Evolutionary conservation across 192 early-diverging fungal genomes (phyloP), one percentile per base, ranked within the genome.

Genomic region (Coemansia sp.): DNA sequence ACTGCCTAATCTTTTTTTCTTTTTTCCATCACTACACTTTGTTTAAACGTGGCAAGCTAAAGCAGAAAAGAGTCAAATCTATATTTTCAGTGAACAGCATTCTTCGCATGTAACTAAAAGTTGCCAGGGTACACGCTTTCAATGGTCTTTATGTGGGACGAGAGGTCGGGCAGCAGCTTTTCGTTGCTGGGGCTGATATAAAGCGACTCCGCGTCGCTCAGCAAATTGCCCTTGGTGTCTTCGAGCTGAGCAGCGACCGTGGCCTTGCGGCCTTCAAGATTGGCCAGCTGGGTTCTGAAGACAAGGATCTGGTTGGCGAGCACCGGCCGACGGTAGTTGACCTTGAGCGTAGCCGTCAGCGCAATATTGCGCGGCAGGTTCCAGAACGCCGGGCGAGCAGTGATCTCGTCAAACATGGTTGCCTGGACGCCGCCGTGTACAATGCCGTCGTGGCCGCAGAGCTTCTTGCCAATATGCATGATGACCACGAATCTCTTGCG

Each of bases 371-470:
- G 84, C 9, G 90, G 90, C 14, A 90, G 72, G 49, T 80, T 73
- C 63, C 75, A 75, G 65, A 84, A 71, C 47, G 83, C 85, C 27
- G 85, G 75, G 45, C 75, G 83, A 3, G 83, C 85, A 20, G 80
- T 74, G 28, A 78, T 81, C 68, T 90, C 88, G 78, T 91, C 90
- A 57, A 90, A 74, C 36, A 91, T 53, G 1, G 89, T 90, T 0
- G 89, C 89, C 42, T 86, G 79, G 8, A 90, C 75, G 30, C 88
- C 90, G 35, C 92, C 92, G 62, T 94, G 92, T 42, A 87, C 79
- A 55, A 94, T 91, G 42, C 83, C 84, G 20, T 85, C 80, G 69
- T 94, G 92, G 9, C 92, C 91, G 29, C 88, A 91, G 20, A 92
- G 67, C 0, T 79, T 60, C 11, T 73, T 81, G 8, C 92, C 92